These are phyloP conservation scores for Trametes gibbosa DNA, from an alignment of 768 basidiomycete species.

Conservation along the genomic window DNA sequence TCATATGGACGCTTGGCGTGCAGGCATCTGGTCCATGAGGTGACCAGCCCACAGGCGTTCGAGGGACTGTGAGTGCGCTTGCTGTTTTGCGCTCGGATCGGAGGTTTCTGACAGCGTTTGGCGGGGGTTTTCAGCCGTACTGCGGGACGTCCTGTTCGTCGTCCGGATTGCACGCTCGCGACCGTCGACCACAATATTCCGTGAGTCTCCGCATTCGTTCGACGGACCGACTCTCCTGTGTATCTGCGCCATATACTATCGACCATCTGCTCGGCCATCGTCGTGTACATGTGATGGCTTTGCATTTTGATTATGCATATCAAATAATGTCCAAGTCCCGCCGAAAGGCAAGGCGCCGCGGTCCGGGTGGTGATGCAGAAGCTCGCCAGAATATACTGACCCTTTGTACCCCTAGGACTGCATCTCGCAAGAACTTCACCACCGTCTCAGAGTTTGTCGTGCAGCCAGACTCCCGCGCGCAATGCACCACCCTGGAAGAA, in stretches of 20 bases:
- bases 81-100: background rate
- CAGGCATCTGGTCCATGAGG: slow-evolving; percentile 61
- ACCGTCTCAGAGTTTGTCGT: slow-evolving; percentile 48
- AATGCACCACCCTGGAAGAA: slow-evolving; percentile 57
- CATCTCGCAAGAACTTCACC: slow-evolving; percentile 50
- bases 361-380: too few species aligned
- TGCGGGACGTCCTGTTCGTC: slow-evolving; percentile 53
- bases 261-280: too few species aligned
- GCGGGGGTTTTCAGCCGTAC: slow-evolving; percentile 36
- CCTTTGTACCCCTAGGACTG: slow-evolving; percentile 34
- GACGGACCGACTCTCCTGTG: too few species aligned
- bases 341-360: too few species aligned
- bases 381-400: background rate
- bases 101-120: background rate
- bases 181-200: slow-evolving; percentile 62
- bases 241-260: too few species aligned
- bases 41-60: slow-evolving; percentile 63
- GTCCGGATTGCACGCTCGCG: slow-evolving; percentile 63
- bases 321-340: too few species aligned
- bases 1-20: background rate
- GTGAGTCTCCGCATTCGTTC: slow-evolving; percentile 30
- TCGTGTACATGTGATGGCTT: too few species aligned
- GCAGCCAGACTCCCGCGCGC: slow-evolving; percentile 57
- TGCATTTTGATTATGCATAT: too few species aligned
- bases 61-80: slow-evolving; percentile 45